Percentiles rank a stretch among this genome's conserved stretches.
phyloP scores from a whole-genome alignment of 2,329 filamentous ascomycete species.

The Knufia petricola region DNA sequence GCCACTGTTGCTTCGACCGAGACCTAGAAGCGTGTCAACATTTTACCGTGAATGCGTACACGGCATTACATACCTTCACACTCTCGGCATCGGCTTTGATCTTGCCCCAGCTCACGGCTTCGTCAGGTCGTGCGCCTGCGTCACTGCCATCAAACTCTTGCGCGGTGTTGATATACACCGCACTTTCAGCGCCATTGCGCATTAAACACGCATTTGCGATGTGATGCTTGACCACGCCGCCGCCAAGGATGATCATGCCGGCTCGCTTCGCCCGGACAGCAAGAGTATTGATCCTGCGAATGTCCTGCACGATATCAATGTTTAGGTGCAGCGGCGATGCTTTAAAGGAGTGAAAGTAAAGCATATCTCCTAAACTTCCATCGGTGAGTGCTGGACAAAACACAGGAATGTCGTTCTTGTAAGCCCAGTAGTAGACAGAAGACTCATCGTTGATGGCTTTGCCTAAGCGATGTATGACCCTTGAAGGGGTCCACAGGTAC shows the following conservation, averaged over 20 bases:
- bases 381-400: constrained; percentile 96
- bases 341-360: constrained; percentile 97
- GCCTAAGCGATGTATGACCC: constrained; percentile 79
- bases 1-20: constrained; percentile 59
- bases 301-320: constrained; percentile 88
- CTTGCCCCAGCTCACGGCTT: constrained; percentile 98
- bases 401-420: constrained; percentile 90
- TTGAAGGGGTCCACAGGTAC: constrained; percentile 86
- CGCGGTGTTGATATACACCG: constrained; percentile 94
- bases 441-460: constrained; percentile 89
- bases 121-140: constrained; percentile 86
- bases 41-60: background rate
- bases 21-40: constrained; percentile 32
- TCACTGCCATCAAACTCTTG: constrained; percentile 98
- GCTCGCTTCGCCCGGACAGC: constrained; percentile 76
- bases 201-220: constrained; percentile 96
- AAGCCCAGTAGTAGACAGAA: constrained; percentile 95
- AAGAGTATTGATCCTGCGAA: constrained; percentile 84
- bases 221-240: constrained; percentile 94
- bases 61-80: constrained; percentile 61
- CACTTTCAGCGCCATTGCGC: constrained; percentile 93
- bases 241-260: constrained; percentile 91
- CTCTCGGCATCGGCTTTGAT: constrained; percentile 81
- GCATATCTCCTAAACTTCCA: constrained; percentile 91
- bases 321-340: constrained; percentile 69